Evolutionary conservation across 805 yeast species (phyloP), one percentile per base, ranked within the genome.

Genomic region (Blastobotrys muscicola): DNA sequence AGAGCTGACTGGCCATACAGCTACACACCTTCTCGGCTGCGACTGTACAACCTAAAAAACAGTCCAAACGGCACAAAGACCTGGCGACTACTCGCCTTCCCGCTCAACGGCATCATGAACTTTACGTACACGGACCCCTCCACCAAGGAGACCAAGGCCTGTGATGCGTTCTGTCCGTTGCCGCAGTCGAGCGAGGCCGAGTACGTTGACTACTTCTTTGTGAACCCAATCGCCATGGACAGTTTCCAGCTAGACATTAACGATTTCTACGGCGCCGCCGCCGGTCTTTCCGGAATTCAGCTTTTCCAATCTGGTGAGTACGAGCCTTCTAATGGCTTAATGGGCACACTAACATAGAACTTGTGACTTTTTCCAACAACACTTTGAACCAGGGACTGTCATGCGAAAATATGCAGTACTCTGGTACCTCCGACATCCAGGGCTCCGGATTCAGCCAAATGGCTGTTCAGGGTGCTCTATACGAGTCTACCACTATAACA

Each of bases 131-230:
- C 83, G 15, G 90, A 90, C 57, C 94, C 95, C 2, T 47, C 57
- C 0, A 72, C 85, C 2, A 77, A 81, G 39, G 63, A 68, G n/a
- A 41, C 72, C 2, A 58, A 64, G 11, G 65, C 66, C 56, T 92
- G 98, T 68, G 95, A 87, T 60, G 94, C 95, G 0, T 81, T 76
- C 73, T 92, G 98, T 62, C 94, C 96, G 0, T 66, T 90, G 20
- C 63, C 72, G 1, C 68, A 69, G 26, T 46, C 46, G 29, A 37
- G 49, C 12, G 46, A 55, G n/a, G 48, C 64, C 1, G 60, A 66
- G n/a, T 86, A 71, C 55, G 90, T 83, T 56, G 96, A 89, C 47
- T 92, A 85, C 65, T 78, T 79, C 1, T 84, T 92, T 57, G 83
- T 78, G 33, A 82, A 90, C 58, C 62, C 69, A 2, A 62, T 92